Conservation (phyloP, 2,329 filamentous ascomycete species). For the Tolypocladium nubicola region DNA sequence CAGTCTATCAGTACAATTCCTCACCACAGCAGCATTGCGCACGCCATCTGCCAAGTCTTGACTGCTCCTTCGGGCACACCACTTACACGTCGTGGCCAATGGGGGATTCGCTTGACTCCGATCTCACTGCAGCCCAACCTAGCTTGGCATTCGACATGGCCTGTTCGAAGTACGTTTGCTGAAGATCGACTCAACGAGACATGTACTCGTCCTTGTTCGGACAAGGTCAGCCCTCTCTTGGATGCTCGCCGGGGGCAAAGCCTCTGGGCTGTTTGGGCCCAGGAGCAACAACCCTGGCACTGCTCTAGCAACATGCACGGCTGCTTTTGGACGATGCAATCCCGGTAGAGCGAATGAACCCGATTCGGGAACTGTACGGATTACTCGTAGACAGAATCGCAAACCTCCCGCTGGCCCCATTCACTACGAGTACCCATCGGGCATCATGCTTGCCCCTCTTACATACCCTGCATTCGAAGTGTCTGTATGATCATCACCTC, state of each 20-base stretch:
- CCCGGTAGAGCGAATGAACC: not conserved
- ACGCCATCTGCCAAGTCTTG: not conserved
- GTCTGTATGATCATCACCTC: not conserved
- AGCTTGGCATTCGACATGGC: slow-evolving; percentile 2
- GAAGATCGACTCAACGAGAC: not conserved
- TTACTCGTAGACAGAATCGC: too few species aligned
- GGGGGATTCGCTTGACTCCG: not conserved
- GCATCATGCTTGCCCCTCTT: not conserved
- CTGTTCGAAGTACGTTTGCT: not conserved
- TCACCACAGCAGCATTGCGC: not conserved
- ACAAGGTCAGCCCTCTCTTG: too few species aligned
- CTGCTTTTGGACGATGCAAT: not conserved
- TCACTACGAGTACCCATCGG: not conserved
- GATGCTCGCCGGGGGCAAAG: not conserved
- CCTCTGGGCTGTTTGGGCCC: too few species aligned
- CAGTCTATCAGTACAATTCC: not conserved
- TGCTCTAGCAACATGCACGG: not conserved
- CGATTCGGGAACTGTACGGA: not conserved
- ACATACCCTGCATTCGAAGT: too few species aligned
- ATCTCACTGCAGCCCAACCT: slow-evolving; percentile 1
- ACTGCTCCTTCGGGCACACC: not conserved
- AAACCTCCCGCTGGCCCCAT: not conserved
- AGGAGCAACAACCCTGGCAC: not conserved
- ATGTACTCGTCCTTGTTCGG: too few species aligned
- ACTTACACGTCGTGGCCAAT: not conserved